phyloP scores from a whole-genome alignment of 2,329 filamentous ascomycete genomes.

The Colletotrichum cereale region DNA sequence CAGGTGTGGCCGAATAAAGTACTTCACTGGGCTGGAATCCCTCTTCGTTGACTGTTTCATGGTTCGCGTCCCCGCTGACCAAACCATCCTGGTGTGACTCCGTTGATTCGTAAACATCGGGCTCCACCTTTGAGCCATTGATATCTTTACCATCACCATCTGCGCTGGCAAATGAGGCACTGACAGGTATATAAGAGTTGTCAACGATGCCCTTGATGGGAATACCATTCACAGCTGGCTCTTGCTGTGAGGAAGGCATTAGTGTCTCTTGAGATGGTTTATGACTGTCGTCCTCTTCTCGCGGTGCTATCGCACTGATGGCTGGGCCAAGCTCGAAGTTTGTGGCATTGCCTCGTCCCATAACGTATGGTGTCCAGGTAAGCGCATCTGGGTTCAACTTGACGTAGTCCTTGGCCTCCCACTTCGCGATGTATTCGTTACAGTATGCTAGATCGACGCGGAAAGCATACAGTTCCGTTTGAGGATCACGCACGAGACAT shows the following conservation, averaged over 20 bases:
- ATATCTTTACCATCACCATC: slow-evolving; percentile 50
- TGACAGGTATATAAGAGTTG: not conserved
- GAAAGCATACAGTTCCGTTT: slow-evolving; percentile 90
- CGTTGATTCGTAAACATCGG: slow-evolving; percentile 20
- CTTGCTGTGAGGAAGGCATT: not conserved
- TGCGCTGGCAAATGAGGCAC: slow-evolving; percentile 41
- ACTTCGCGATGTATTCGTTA: slow-evolving; percentile 87
- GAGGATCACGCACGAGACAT: slow-evolving; percentile 88
- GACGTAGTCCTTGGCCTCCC: slow-evolving; percentile 90
- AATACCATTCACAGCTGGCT: not conserved
- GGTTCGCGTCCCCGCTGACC: slow-evolving; percentile 24
- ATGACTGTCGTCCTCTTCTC: slow-evolving; percentile 76
- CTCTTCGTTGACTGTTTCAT: slow-evolving; percentile 5
- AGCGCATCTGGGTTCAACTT: slow-evolving; percentile 83
- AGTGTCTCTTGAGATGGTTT: slow-evolving; percentile 50
- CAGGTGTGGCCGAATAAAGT: not conserved
- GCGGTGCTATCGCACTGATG: slow-evolving; percentile 87
- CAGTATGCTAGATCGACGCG: slow-evolving; percentile 89
- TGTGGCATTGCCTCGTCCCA: slow-evolving; percentile 86
- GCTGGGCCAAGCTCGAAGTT: slow-evolving; percentile 86
- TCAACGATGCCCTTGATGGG: not conserved
- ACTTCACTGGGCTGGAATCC: slow-evolving; percentile 2
- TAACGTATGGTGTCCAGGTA: slow-evolving; percentile 97
- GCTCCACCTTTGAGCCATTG: slow-evolving; percentile 45
- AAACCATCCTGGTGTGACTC: slow-evolving; percentile 16